Percentiles rank a stretch among this genome's conserved stretches.
Evolutionary conservation across 352 stramenopile species (phyloP).

Genomic region (Albugo candida): DNA sequence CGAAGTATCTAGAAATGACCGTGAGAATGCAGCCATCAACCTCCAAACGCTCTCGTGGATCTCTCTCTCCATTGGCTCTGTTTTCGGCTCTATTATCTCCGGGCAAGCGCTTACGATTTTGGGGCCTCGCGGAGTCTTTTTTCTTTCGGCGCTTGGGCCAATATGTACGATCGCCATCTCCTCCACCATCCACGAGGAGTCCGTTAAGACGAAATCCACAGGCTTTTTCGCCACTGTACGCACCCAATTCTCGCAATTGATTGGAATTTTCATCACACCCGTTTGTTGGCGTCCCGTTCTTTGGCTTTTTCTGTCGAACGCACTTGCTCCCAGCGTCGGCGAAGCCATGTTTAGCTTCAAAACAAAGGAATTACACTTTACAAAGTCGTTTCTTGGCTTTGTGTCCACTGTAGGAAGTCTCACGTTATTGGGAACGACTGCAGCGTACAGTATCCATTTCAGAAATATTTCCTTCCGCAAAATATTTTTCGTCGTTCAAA

Average conservation of each 20-base stretch:
- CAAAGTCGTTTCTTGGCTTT: constrained; percentile 58
- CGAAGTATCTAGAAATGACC: constrained; percentile 41
- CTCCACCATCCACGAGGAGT: constrained; percentile 32
- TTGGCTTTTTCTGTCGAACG: constrained; percentile 69
- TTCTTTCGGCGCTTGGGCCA: constrained; percentile 43
- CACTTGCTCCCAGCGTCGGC: constrained; percentile 38
- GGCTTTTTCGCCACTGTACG: constrained; percentile 32
- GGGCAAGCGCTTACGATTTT: constrained; percentile 34
- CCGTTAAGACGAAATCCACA: constrained; percentile 10
- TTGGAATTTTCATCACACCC: constrained; percentile 36
- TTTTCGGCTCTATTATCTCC: constrained; percentile 49
- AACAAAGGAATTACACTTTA: constrained; percentile 49
- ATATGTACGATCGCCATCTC: constrained; percentile 48
- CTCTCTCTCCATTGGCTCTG: constrained; percentile 42
- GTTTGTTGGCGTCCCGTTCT: constrained; percentile 62
- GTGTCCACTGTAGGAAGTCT: constrained; percentile 56
- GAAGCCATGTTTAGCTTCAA: constrained; percentile 77
- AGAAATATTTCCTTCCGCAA: constrained; percentile 50
- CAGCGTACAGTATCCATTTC: constrained; percentile 65
- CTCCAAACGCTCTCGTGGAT: constrained; percentile 66
- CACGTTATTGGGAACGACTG: constrained; percentile 45
- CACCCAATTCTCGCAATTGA: constrained; percentile 26
- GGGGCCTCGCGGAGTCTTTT: constrained; percentile 45
- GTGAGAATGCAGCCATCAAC: constrained; percentile 51
- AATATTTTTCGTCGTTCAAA: constrained; percentile 58